These are phyloP conservation scores for Halteria grandinella DNA, from an alignment of 73 alveolate species.

Conservation along the genomic window DNA sequence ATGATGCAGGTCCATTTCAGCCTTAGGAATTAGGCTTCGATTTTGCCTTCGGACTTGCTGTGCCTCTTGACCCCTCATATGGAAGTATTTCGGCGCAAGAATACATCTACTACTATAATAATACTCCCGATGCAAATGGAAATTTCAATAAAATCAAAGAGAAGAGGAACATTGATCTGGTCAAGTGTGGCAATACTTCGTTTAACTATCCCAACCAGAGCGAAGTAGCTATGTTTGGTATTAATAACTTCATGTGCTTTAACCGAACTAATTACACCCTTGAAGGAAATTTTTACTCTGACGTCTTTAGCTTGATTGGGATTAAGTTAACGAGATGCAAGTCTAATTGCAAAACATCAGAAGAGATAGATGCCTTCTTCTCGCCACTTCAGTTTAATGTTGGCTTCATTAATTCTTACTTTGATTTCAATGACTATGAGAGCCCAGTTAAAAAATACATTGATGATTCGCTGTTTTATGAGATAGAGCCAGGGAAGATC, in stretches of 20 bases:
- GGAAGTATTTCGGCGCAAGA: neutral
- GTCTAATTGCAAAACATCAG: constrained; percentile 2
- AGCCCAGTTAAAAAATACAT: constrained; percentile 2
- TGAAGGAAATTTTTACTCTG: too few relatives aligned
- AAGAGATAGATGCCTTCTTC: neutral
- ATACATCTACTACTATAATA: too few relatives aligned
- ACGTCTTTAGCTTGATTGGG: too few relatives aligned
- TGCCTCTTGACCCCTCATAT: constrained; percentile 23
- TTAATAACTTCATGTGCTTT: too few relatives aligned
- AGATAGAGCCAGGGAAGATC: neutral
- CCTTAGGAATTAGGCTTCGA: constrained; percentile 27
- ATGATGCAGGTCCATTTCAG: neutral
- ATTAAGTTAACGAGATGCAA: too few relatives aligned
- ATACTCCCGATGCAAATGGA: too few relatives aligned
- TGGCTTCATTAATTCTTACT: constrained; percentile 15
- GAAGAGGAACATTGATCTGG: too few relatives aligned
- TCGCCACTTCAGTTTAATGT: neutral
- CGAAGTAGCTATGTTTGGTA: too few relatives aligned
- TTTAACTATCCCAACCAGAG: too few relatives aligned
- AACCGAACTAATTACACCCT: too few relatives aligned
- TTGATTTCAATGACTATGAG: constrained; percentile 34
- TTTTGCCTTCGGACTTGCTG: constrained; percentile 32
- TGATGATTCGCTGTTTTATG: constrained; percentile 39
- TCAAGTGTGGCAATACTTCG: too few relatives aligned
- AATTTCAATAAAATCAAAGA: too few relatives aligned